Percentiles rank a stretch among this genome's conserved stretches.
Conservation (phyloP, 371 early-diverging fungal species). For the Catenaria anguillulae region DNA sequence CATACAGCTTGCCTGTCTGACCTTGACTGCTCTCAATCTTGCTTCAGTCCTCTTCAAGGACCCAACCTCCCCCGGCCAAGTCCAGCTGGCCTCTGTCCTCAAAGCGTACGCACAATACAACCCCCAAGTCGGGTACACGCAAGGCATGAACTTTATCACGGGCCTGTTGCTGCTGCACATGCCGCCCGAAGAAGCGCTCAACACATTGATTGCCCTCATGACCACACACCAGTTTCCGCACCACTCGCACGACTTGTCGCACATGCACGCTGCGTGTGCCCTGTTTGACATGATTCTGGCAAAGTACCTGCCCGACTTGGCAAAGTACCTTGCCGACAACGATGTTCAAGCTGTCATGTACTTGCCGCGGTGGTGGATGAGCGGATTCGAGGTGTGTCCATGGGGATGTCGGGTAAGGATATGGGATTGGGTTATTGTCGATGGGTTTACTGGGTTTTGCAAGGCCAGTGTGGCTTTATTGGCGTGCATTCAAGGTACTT, state of each 20-base stretch:
- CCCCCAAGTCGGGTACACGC: constrained; percentile 81
- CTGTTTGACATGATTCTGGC: background rate
- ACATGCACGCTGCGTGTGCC: background rate
- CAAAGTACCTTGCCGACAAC: background rate
- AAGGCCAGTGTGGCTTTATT: background rate
- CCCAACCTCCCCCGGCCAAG: constrained; percentile 19
- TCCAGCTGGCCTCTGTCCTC: constrained; percentile 51
- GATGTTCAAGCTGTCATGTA: background rate
- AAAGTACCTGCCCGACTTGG: background rate
- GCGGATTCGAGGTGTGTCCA: background rate
- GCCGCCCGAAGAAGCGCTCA: constrained; percentile 31
- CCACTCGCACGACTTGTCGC: background rate
- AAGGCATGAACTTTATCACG: constrained; percentile 88
- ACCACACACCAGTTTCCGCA: background rate
- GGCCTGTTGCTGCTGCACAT: constrained; percentile 83
- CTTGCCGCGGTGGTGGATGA: constrained; percentile 7
- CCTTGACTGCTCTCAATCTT: too few species aligned
- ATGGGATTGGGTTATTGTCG: constrained; percentile 1
- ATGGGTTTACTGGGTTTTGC: background rate
- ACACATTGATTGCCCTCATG: background rate
- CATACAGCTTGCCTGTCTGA: too few species aligned
- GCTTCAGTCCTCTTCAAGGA: constrained; percentile 10
- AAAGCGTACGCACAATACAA: constrained; percentile 82
- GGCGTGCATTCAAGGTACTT: constrained; percentile 1
- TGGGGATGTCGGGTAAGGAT: background rate